Conservation (phyloP, 2,329 filamentous ascomycete species). For the Penicillium thymicola region DNA sequence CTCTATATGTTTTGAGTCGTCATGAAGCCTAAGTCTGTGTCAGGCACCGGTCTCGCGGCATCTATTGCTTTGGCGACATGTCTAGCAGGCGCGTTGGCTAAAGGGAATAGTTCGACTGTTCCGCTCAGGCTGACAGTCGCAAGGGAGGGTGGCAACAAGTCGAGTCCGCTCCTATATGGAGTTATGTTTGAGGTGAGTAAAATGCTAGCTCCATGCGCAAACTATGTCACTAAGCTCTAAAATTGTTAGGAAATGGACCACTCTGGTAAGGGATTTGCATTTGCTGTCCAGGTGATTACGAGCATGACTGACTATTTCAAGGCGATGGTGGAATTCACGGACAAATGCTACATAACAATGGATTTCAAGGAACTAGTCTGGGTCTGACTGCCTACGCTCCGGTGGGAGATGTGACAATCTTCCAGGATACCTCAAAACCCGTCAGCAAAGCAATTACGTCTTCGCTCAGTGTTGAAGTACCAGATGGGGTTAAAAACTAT, state of each 20-base stretch:
- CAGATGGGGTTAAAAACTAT: constrained; percentile 19
- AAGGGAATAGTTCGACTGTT: not conserved
- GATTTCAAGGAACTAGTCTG: constrained; percentile 31
- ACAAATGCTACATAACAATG: constrained; percentile 35
- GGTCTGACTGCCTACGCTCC: constrained; percentile 28
- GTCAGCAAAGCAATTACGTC: constrained; percentile 30
- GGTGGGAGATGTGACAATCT: constrained; percentile 26
- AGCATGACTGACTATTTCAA: not conserved
- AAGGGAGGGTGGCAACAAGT: constrained; percentile 30
- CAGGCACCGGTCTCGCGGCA: not conserved
- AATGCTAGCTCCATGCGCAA: not conserved
- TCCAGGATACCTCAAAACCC: constrained; percentile 22
- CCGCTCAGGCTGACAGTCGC: constrained; percentile 28
- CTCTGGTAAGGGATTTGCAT: constrained; percentile 21
- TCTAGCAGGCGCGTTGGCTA: not conserved
- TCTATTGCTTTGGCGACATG: constrained; percentile 1
- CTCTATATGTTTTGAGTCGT: not conserved
- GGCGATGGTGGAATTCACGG: constrained; percentile 36
- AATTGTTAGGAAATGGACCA: constrained; percentile 33
- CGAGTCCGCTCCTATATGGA: constrained; percentile 34
- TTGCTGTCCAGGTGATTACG: not conserved
- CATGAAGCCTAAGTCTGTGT: constrained; percentile 4
- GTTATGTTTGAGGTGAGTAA: constrained; percentile 36
- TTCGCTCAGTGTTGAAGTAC: constrained; percentile 26
- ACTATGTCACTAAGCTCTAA: not conserved